Evolutionary conservation across 179 eudicot species (phyloP).

Genomic region (Camellia oleifera): DNA sequence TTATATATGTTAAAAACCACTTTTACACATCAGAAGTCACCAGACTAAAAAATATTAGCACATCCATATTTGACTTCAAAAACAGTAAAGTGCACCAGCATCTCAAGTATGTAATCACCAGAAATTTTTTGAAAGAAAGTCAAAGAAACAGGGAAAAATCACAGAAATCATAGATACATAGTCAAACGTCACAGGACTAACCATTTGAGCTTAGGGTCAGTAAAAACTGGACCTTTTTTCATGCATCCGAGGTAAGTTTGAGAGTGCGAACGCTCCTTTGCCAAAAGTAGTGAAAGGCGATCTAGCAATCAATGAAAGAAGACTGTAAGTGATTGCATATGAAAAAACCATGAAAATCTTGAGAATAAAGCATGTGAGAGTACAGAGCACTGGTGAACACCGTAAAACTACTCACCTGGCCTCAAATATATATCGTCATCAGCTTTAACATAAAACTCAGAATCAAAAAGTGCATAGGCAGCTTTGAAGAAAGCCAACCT

Average conservation of each 20-base stretch:
- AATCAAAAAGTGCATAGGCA: conserved; percentile 74
- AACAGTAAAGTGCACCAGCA: not conserved
- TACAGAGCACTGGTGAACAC: not conserved
- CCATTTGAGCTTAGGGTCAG: conserved; percentile 91
- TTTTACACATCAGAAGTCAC: not conserved
- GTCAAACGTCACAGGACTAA: conserved; percentile 31
- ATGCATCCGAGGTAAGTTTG: conserved; percentile 97
- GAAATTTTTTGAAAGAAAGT: not conserved
- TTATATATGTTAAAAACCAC: too few relatives aligned
- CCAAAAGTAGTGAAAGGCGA: conserved; percentile 88
- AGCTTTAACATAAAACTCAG: conserved; percentile 91
- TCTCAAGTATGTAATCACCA: not conserved
- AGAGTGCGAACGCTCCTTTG: conserved; percentile 80
- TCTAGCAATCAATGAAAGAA: conserved; percentile 39
- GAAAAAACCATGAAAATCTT: conserved; percentile 5
- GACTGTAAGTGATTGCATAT: not conserved
- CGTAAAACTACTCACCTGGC: conserved; percentile 53
- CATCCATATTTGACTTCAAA: not conserved
- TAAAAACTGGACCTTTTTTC: conserved; percentile 97
- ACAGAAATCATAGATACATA: not conserved
- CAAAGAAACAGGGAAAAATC: not conserved
- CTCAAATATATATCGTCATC: conserved; percentile 92
- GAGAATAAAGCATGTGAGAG: not conserved
- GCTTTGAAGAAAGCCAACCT: conserved; percentile 95
- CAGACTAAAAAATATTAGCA: not conserved